Evolutionary conservation across 129 eudicot species (phyloP).

Genomic region (Flaveria ramosissima): DNA sequence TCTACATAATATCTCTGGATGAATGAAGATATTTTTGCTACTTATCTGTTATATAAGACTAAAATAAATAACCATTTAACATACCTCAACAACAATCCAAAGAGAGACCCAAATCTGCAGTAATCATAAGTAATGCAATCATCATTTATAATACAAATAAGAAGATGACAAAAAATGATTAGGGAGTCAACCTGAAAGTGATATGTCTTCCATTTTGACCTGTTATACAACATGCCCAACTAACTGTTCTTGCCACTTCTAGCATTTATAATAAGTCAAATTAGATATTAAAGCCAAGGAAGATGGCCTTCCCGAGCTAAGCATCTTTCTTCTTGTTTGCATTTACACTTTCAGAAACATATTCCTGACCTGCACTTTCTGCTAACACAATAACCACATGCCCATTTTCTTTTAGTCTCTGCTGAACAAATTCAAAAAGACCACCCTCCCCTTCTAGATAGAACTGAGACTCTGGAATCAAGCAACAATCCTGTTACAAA

Average conservation of each 20-base stretch:
- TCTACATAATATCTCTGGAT: too few species aligned
- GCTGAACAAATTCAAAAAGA: constrained; percentile 79
- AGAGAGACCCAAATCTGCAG: too few species aligned
- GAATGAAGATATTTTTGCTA: too few species aligned
- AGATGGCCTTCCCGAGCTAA: constrained; percentile 22
- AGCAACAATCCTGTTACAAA: constrained; percentile 86
- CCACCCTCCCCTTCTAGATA: constrained; percentile 89
- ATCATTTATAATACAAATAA: neutral
- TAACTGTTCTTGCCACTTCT: neutral
- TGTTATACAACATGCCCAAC: neutral
- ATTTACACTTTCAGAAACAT: constrained; percentile 52
- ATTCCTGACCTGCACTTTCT: constrained; percentile 93
- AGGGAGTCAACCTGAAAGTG: neutral
- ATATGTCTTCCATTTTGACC: neutral
- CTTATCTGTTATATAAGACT: too few species aligned
- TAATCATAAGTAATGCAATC: neutral
- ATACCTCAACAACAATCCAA: too few species aligned
- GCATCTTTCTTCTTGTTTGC: constrained; percentile 69
- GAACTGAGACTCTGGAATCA: constrained; percentile 90
- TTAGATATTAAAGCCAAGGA: neutral
- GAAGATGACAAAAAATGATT: neutral
- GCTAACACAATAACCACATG: constrained; percentile 83
- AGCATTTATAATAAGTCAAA: neutral
- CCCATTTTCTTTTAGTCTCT: constrained; percentile 75
- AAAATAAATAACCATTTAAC: too few species aligned